phyloP scores from a whole-genome alignment of 176 grass and related monocot genomes.

The Triticum dicoccoides region DNA sequence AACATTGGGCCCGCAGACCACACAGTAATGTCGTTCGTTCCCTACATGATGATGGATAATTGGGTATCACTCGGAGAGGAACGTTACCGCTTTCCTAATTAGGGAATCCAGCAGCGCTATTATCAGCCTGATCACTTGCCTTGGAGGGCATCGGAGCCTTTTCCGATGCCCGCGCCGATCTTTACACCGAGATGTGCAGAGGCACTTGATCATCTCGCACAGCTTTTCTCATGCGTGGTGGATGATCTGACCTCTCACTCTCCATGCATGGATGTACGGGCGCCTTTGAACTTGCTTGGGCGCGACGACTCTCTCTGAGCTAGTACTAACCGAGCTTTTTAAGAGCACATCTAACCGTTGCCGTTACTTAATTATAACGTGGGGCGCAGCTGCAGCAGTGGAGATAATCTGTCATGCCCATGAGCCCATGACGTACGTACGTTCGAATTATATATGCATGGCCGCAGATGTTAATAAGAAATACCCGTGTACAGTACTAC shows the following conservation, averaged over 20 bases:
- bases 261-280: background rate
- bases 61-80: background rate
- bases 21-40: background rate
- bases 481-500: background rate
- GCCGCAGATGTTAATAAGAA: background rate
- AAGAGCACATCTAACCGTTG: background rate
- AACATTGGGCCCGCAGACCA: background rate
- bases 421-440: background rate
- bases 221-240: background rate
- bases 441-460: background rate
- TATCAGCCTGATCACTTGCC: conserved; percentile 42
- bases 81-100: background rate
- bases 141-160: conserved; percentile 7
- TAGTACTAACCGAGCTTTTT: background rate
- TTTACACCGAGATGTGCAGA: conserved; percentile 27
- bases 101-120: background rate
- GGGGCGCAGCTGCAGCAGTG: background rate
- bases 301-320: background rate
- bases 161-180: conserved; percentile 5
- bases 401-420: background rate
- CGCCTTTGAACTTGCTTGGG: conserved; percentile 19
- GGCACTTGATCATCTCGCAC: background rate
- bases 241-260: background rate
- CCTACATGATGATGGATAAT: background rate
- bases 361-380: background rate